Conservation (phyloP, 1,139 yeast genomes). For the Diutina neorugosa region DNA sequence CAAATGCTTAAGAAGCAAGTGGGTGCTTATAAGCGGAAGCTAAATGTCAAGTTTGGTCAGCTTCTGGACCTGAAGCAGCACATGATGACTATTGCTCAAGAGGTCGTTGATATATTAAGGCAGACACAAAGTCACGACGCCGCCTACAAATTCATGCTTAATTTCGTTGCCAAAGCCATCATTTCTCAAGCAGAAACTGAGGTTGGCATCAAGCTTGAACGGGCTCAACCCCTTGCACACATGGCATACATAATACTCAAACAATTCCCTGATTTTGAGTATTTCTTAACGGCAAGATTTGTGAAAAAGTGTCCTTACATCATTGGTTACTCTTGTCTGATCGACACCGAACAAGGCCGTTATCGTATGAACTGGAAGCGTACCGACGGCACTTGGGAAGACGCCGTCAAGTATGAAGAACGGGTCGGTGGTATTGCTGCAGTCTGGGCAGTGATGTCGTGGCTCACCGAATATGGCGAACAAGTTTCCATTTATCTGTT, state of each 20-base stretch:
- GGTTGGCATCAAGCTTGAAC: constrained; percentile 65
- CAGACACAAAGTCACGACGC: constrained; percentile 21
- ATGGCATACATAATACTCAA: constrained; percentile 45
- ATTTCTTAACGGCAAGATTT: constrained; percentile 64
- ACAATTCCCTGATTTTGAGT: constrained; percentile 52
- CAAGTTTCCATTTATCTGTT: constrained; percentile 10
- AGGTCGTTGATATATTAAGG: constrained; percentile 35
- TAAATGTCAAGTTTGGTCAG: constrained; percentile 88
- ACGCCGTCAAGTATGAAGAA: constrained; percentile 64
- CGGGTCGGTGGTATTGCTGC: constrained; percentile 78
- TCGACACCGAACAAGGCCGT: constrained; percentile 78
- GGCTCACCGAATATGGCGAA: constrained; percentile 12
- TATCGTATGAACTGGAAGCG: constrained; percentile 81
- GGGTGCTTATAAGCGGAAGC: constrained; percentile 45
- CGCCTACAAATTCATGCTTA: constrained; percentile 62
- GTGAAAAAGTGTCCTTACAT: constrained; percentile 85
- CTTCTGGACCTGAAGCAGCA: constrained; percentile 62
- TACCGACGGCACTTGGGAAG: constrained; percentile 63
- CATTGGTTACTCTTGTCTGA: constrained; percentile 64
- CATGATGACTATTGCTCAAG: constrained; percentile 37
- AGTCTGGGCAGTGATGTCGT: constrained; percentile 64
- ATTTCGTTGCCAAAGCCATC: constrained; percentile 72
- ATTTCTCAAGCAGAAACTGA: constrained; percentile 92
- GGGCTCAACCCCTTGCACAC: constrained; percentile 67
- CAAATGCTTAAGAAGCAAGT: constrained; percentile 31